Percentiles rank a stretch among this genome's conserved stretches.
These are phyloP conservation scores for Cercospora canescens DNA, from an alignment of 2,329 filamentous ascomycete genomes.

Conservation along the genomic window DNA sequence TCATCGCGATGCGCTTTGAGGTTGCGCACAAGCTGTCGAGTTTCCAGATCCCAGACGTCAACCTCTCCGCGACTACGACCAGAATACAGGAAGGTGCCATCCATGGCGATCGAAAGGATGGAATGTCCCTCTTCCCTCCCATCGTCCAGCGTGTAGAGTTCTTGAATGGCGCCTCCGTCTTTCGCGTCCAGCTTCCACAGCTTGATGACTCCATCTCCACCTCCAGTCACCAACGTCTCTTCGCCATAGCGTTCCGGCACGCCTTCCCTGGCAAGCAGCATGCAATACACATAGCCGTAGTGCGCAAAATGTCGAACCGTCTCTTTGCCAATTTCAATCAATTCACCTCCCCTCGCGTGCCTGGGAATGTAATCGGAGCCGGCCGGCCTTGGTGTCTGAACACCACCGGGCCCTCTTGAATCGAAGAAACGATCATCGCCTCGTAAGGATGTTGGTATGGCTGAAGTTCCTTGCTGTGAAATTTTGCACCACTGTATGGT, in stretches of 20 bases:
- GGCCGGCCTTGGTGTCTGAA: slow-evolving; percentile 71
- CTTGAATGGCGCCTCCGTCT: slow-evolving; percentile 62
- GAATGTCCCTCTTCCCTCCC: slow-evolving; percentile 58
- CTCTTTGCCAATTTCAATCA: slow-evolving; percentile 77
- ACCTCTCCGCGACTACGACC: slow-evolving; percentile 85
- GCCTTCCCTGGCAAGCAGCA: slow-evolving; percentile 78
- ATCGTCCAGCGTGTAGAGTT: slow-evolving; percentile 68
- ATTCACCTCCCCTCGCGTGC: slow-evolving; percentile 59
- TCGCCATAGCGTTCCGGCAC: slow-evolving; percentile 67
- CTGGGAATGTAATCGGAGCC: slow-evolving; percentile 52
- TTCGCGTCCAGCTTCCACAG: slow-evolving; percentile 76
- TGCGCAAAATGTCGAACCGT: slow-evolving; percentile 89
- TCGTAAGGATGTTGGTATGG: slow-evolving; percentile 52
- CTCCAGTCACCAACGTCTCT: slow-evolving; percentile 85
- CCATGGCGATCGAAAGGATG: slow-evolving; percentile 76
- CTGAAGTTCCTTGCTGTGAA: slow-evolving; percentile 17
- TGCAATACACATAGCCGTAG: slow-evolving; percentile 94
- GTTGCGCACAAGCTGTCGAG: slow-evolving; percentile 82
- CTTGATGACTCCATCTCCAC: slow-evolving; percentile 91
- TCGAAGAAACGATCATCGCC: slow-evolving; percentile 91
- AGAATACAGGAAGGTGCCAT: slow-evolving; percentile 89
- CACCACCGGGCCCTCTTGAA: slow-evolving; percentile 80
- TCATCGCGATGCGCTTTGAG: slow-evolving; percentile 80
- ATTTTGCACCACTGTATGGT: slow-evolving; percentile 85
- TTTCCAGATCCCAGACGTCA: slow-evolving; percentile 96